phyloP scores from a whole-genome alignment of 495 filamentous ascomycete genomes.

The Tuber indicum region DNA sequence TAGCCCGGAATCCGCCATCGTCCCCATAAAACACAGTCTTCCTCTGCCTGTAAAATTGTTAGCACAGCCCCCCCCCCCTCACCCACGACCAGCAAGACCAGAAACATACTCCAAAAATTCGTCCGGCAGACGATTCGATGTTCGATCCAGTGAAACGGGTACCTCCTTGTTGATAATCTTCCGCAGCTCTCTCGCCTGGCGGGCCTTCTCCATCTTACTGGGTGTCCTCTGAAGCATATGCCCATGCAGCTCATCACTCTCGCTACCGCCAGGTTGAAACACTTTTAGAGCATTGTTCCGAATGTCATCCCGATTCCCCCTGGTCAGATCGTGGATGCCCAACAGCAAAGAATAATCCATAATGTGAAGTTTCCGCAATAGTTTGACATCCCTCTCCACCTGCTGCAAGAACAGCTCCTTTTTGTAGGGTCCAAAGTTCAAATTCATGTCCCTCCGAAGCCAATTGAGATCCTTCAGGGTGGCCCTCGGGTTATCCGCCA shows the following conservation, averaged over 20 bases:
- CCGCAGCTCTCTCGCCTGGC: constrained; percentile 84
- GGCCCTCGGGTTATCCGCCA: constrained; percentile 81
- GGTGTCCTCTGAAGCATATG: constrained; percentile 79
- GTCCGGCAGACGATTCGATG: constrained; percentile 77
- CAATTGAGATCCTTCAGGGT: constrained; percentile 97
- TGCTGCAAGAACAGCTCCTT: constrained; percentile 81
- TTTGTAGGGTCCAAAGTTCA: constrained; percentile 83
- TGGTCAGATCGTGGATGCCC: constrained; percentile 81
- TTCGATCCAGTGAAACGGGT: constrained; percentile 79
- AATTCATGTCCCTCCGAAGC: constrained; percentile 73
- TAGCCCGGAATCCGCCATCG: constrained; percentile 88
- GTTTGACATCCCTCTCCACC: constrained; percentile 73
- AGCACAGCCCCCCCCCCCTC: neutral
- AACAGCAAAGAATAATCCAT: constrained; percentile 98
- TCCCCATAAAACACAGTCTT: constrained; percentile 79
- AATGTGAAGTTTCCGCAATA: constrained; percentile 81
- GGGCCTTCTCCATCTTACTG: constrained; percentile 84
- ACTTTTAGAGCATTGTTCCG: constrained; percentile 92
- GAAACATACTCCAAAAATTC: constrained; percentile 45
- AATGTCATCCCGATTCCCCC: constrained; percentile 91
- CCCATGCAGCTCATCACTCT: constrained; percentile 49
- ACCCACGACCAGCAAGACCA: neutral
- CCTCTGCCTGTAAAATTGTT: constrained; percentile 45
- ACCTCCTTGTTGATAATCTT: constrained; percentile 88
- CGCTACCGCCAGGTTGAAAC: constrained; percentile 79